phyloP scores from a whole-genome alignment of 2,329 filamentous ascomycete genomes.

The Pseudocercospora crystallina region DNA sequence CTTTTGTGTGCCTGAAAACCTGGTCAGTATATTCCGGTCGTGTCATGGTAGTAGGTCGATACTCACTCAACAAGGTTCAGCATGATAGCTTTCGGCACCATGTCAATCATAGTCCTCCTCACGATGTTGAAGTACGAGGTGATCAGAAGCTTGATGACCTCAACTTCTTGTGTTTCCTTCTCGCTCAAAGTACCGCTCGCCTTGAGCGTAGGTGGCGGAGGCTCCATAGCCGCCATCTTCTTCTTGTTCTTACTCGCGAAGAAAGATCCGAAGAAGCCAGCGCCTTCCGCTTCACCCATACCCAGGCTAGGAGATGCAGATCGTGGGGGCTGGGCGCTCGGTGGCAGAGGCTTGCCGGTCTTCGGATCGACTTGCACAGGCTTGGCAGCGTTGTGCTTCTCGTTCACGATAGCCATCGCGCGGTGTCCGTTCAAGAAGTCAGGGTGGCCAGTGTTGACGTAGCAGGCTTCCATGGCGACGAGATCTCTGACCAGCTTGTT shows the following conservation, averaged over 20 bases:
- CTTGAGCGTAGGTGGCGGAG: conserved; percentile 88
- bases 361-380: conserved; percentile 97
- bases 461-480: conserved; percentile 92
- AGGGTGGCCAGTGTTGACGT: conserved; percentile 97
- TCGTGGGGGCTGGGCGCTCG: conserved; percentile 62
- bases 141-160: conserved; percentile 97
- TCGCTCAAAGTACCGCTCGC: conserved; percentile 91
- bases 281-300: conserved; percentile 48
- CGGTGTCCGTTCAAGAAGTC: conserved; percentile 96
- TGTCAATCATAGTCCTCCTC: conserved; percentile 97
- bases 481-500: conserved; percentile 95
- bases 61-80: conserved; percentile 90
- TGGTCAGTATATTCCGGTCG: conserved; percentile 17
- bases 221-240: conserved; percentile 99
- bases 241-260: conserved; percentile 99
- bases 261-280: conserved; percentile 95
- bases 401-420: conserved; percentile 97
- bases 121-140: conserved; percentile 98
- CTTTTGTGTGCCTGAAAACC: conserved; percentile 75
- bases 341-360: conserved; percentile 88
- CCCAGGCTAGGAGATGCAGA: conserved; percentile 74
- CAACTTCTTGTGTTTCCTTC: conserved; percentile 91
- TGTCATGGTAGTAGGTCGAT: neutral
- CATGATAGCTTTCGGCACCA: conserved; percentile 99
- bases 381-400: conserved; percentile 77